Evolutionary conservation across 2,329 filamentous ascomycete species (phyloP).

Genomic region (Zarea fungicola): DNA sequence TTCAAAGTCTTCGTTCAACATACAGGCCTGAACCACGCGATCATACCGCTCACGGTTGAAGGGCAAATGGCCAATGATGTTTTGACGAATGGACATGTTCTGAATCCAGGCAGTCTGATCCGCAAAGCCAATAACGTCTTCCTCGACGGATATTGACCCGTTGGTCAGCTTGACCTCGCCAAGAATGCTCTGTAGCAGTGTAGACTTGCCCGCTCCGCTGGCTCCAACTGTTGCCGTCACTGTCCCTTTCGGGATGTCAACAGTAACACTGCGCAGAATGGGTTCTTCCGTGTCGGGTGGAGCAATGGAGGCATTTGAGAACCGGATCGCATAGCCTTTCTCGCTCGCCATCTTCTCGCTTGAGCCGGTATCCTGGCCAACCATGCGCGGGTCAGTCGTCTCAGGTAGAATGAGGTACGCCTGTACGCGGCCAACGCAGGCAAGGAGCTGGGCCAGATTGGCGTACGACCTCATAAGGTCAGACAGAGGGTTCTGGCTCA

Average conservation of each 20-base stretch:
- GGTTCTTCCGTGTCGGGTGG: background rate
- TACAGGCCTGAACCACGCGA: too few relatives aligned
- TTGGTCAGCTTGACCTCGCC: background rate
- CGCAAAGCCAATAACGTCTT: background rate
- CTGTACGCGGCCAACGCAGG: background rate
- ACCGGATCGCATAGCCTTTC: background rate
- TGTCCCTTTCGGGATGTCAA: background rate
- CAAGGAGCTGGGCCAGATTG: background rate
- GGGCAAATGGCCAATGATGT: too few relatives aligned
- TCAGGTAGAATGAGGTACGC: background rate
- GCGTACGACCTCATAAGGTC: background rate
- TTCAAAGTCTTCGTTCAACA: too few relatives aligned
- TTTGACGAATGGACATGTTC: too few relatives aligned
- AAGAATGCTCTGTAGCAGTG: background rate
- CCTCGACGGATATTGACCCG: background rate
- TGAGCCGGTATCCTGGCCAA: background rate
- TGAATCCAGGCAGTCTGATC: slow-evolving; percentile 1
- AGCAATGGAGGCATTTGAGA: slow-evolving; percentile 1
- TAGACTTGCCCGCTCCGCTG: slow-evolving; percentile 3
- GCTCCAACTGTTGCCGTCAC: background rate
- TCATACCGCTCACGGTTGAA: too few relatives aligned
- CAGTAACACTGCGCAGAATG: background rate
- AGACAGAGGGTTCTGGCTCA: too few relatives aligned
- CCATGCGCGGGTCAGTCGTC: background rate
- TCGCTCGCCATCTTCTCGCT: background rate